These are phyloP conservation scores for Neoscytalidium dimidiatum DNA, from an alignment of 2,329 filamentous ascomycete species.

Conservation along the genomic window DNA sequence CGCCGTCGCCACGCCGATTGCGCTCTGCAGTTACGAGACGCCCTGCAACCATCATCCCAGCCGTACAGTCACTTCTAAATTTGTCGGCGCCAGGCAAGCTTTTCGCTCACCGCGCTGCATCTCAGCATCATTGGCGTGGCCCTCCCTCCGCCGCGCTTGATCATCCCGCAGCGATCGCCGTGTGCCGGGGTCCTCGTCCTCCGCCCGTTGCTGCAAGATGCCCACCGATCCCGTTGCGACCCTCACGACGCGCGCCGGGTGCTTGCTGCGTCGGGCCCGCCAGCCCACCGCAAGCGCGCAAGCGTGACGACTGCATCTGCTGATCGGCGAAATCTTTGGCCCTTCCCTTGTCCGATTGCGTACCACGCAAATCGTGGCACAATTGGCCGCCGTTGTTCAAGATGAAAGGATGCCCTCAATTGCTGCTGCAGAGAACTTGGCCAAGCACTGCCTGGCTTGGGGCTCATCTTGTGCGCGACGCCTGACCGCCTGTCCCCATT, in stretches of 20 bases:
- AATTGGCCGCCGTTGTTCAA: neutral
- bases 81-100: neutral
- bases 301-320: constrained; percentile 1
- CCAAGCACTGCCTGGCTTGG: constrained; percentile 2
- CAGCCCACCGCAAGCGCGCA: neutral
- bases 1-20: constrained; percentile 10
- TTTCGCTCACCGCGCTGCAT: neutral
- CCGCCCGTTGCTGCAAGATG: constrained; percentile 2
- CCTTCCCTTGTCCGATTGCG: constrained; percentile 11
- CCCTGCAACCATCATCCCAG: constrained; percentile 7
- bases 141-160: neutral
- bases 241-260: neutral
- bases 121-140: neutral
- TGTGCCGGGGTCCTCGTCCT: constrained; percentile 6
- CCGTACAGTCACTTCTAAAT: constrained; percentile 8
- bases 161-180: constrained; percentile 18
- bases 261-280: neutral
- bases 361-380: constrained; percentile 5
- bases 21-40: constrained; percentile 14
- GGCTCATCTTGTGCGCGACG: neutral
- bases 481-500: neutral
- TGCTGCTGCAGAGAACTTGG: neutral
- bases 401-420: neutral
- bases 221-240: neutral
- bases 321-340: constrained; percentile 2